Evolutionary conservation across 768 basidiomycete genomes (phyloP).

Genomic region (Suillus clintonianus): DNA sequence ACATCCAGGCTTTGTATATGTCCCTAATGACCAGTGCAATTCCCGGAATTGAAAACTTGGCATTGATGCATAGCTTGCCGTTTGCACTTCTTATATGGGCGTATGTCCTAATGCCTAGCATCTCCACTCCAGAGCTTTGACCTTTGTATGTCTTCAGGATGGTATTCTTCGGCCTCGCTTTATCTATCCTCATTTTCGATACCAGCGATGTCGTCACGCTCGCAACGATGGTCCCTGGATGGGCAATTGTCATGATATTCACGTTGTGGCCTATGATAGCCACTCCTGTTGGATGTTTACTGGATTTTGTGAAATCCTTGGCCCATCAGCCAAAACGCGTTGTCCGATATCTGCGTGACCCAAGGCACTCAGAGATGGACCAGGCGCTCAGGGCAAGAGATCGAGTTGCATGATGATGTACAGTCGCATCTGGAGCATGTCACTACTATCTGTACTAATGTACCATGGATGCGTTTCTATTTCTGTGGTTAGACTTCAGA

Average conservation of each 20-base stretch:
- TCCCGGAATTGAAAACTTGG: conserved; percentile 29
- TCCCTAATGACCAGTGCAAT: conserved; percentile 9
- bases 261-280: conserved; percentile 18
- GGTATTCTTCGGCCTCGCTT: conserved; percentile 27
- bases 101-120: conserved; percentile 13
- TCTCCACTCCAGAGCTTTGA: not conserved
- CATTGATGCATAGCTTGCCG: conserved; percentile 36
- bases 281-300: not conserved
- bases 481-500: not conserved
- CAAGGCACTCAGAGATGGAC: not conserved
- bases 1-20: conserved; percentile 25
- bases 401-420: not conserved
- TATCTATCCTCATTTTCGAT: conserved; percentile 28
- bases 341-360: not conserved
- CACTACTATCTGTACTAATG: not conserved
- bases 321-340: not conserved
- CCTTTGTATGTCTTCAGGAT: conserved; percentile 17
- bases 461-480: not conserved
- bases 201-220: conserved; percentile 13
- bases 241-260: conserved; percentile 19
- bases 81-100: conserved; percentile 34
- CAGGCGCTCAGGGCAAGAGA: not conserved
- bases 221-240: conserved; percentile 14
- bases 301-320: not conserved
- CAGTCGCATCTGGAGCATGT: not conserved